Evolutionary conservation across 345 rosid genomes (phyloP), one percentile per base, ranked within the genome.

Genomic region (Limnanthes douglasii): DNA sequence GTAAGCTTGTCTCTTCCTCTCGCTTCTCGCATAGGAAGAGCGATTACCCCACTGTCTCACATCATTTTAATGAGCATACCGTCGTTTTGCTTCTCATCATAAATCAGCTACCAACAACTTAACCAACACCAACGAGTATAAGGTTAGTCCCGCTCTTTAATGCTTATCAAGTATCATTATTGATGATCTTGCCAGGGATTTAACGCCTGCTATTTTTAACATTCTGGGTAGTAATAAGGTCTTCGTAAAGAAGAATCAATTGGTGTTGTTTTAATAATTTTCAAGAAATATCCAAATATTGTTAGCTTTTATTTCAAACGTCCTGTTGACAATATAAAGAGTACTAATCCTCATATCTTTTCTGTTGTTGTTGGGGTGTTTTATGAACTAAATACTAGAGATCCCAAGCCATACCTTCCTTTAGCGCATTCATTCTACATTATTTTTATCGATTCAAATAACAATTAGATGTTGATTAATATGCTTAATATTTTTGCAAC

Each of bases 391-490:
- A 56, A 85, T 19, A 21, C 58, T 1, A 78, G 66, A 45, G 96
- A 85, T 21, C 81, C 99, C 18, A 51, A 31, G 44, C 65, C 86
- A 1, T 85, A 73, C 61, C 70, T 92, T 49, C 93, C 96, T 0
- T 51, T 92, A 39, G 96, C 99, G 16, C 96, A 93, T 0, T 94
- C 75, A 23, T 85, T 92, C 60, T 81, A 71, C 60, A 86, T 54
- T 59, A 61, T 85, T 41, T 38, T 92, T 45, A 78, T 81, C 0
- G 83, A 81, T 64, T 85, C 99, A 0, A 85, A 59, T 72, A 80
- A 73, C 54, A 85, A 81, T 56, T 85, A 94, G 99, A 69, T 80
- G 42, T 45, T 81, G 43, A 90, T 90, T 30, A 90, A 90, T 68
- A 78, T 81, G 47, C 60, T 78, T 65, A 78, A 90, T 66, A 61